phyloP scores from a whole-genome alignment of 2,329 filamentous ascomycete species.

The Knufia fluminis region DNA sequence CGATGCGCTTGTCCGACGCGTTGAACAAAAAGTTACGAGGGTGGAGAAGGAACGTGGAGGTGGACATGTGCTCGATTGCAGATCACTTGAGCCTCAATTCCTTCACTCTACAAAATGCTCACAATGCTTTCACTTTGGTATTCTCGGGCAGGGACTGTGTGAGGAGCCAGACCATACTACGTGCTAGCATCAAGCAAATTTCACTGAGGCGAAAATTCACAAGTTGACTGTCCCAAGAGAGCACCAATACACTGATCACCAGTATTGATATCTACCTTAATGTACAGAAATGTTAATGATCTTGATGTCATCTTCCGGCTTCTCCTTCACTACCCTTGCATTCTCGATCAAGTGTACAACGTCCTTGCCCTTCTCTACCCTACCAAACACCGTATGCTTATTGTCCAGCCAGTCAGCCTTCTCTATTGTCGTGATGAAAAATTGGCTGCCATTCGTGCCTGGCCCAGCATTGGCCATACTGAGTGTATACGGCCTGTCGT shows the following conservation, averaged over 20 bases:
- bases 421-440: constrained; percentile 78
- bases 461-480: constrained; percentile 97
- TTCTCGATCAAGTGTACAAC: constrained; percentile 96
- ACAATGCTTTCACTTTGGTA: too few species aligned
- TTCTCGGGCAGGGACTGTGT: constrained; percentile 8
- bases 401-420: constrained; percentile 94
- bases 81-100: not conserved
- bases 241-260: too few species aligned
- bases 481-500: constrained; percentile 92
- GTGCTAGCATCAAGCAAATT: too few species aligned
- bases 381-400: constrained; percentile 93
- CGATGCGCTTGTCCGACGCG: not conserved
- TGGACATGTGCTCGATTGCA: not conserved
- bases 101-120: not conserved
- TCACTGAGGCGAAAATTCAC: too few species aligned
- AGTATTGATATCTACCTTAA: constrained; percentile 8
- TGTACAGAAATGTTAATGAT: constrained; percentile 68
- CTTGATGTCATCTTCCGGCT: constrained; percentile 94
- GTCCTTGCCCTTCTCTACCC: constrained; percentile 81
- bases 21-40: constrained; percentile 2
- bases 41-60: constrained; percentile 8
- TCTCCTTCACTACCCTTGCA: constrained; percentile 75
- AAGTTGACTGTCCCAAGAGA: too few species aligned
- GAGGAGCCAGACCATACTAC: too few species aligned
- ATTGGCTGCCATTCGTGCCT: constrained; percentile 91